Evolutionary conservation across 176 grass and related monocot species (phyloP).

Genomic region (Miscanthus lutarioriparius): DNA sequence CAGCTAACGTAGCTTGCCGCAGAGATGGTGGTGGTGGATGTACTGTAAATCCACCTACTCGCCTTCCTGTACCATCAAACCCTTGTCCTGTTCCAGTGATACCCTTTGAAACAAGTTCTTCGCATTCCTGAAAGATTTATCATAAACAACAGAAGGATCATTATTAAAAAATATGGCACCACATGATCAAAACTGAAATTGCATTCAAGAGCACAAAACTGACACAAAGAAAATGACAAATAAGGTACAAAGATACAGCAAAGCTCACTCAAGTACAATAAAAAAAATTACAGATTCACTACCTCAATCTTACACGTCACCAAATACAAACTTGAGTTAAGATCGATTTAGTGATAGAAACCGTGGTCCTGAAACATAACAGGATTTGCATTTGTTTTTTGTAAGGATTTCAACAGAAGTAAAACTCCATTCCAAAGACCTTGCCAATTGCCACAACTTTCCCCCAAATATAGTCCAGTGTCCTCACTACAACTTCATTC

Average conservation of each 20-base stretch:
- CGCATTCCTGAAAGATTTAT: constrained; percentile 73
- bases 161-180: not conserved
- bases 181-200: not conserved
- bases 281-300: not conserved
- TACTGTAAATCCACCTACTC: constrained; percentile 74
- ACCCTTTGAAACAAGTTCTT: constrained; percentile 86
- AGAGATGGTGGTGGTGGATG: constrained; percentile 65
- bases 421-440: not conserved
- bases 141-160: constrained; percentile 16
- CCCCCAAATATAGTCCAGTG: not conserved
- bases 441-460: constrained; percentile 16
- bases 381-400: not conserved
- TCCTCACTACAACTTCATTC: not conserved
- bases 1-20: constrained; percentile 65
- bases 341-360: not conserved
- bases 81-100: constrained; percentile 86
- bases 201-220: not conserved
- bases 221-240: not conserved
- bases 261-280: not conserved
- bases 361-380: not conserved
- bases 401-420: not conserved
- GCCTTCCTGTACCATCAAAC: constrained; percentile 76
- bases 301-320: not conserved
- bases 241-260: not conserved
- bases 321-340: not conserved